phyloP scores from a whole-genome alignment of 163 green algal species.

The Scenedesmus sp. region DNA sequence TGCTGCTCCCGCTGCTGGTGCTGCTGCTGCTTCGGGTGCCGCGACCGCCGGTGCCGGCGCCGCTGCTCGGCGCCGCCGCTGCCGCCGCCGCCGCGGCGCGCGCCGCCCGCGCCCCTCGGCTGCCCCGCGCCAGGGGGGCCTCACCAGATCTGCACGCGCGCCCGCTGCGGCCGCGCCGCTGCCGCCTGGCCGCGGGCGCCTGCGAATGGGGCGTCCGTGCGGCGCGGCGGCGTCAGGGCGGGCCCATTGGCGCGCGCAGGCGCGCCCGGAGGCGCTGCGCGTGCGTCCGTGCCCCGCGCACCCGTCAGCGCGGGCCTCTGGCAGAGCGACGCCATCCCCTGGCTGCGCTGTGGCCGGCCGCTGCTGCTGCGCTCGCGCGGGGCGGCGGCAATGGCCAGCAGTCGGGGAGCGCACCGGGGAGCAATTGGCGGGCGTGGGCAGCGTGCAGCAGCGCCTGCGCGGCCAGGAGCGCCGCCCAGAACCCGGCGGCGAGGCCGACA shows the following conservation, averaged over 20 bases:
- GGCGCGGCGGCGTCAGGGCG: no score
- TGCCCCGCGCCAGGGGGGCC: background rate
- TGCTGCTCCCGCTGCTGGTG: background rate
- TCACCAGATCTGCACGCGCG: conserved; percentile 39
- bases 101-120: background rate
- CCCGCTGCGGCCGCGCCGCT: conserved; percentile 29
- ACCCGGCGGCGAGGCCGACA: no score
- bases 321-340: conserved; percentile 30
- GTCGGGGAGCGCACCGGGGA: no score
- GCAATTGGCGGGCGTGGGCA: background rate
- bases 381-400: background rate
- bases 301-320: conserved; percentile 29
- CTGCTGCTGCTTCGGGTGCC: background rate
- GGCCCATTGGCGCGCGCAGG: no score
- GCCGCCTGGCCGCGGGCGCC: conserved; percentile 34
- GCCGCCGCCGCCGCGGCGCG: conserved; percentile 3
- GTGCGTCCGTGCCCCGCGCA: no score
- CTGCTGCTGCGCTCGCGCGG: background rate
- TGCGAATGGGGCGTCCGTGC: no score
- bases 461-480: conserved; percentile 26
- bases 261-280: no score
- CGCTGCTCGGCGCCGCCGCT: background rate
- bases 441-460: conserved; percentile 15
- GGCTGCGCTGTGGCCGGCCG: background rate
- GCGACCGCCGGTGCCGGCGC: background rate